A percentile compares a stretch with the other conserved stretches of the same genome.
These are phyloP conservation scores for Aspergillus fructus DNA, from an alignment of 2,329 filamentous ascomycete genomes.

Conservation along the genomic window DNA sequence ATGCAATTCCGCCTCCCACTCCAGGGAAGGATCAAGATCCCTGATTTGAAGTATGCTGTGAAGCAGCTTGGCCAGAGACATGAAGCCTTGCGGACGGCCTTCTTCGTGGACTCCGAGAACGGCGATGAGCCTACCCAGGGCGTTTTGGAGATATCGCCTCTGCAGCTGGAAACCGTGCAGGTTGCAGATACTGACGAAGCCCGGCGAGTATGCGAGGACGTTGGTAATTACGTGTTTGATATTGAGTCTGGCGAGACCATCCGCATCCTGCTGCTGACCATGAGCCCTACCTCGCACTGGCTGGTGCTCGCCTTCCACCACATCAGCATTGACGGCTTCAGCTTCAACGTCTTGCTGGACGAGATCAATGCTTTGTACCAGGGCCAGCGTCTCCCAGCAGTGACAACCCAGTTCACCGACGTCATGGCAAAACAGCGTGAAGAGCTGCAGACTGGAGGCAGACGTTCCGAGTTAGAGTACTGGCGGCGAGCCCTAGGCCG, in stretches of 20 bases:
- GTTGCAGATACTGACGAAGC: slow-evolving; percentile 15
- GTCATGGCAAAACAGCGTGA: slow-evolving; percentile 31
- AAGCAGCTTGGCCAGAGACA: slow-evolving; percentile 13
- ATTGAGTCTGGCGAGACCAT: slow-evolving; percentile 32
- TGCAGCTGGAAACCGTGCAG: slow-evolving; percentile 27
- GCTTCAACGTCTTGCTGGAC: slow-evolving; percentile 40
- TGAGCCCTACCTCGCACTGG: slow-evolving; percentile 32
- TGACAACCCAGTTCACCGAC: slow-evolving; percentile 30
- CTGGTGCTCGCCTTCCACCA: slow-evolving; percentile 48
- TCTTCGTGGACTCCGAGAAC: slow-evolving; percentile 10
- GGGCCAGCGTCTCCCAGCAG: not conserved
- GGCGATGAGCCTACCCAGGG: slow-evolving; percentile 24
- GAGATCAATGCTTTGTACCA: slow-evolving; percentile 41
- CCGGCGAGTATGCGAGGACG: slow-evolving; percentile 18
- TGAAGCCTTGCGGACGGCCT: slow-evolving; percentile 29
- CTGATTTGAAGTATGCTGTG: not conserved
- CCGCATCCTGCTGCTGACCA: slow-evolving; percentile 30
- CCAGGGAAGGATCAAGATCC: not conserved
- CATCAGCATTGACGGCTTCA: slow-evolving; percentile 50
- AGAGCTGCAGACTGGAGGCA: slow-evolving; percentile 23
- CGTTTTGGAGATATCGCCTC: slow-evolving; percentile 13
- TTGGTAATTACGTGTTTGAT: slow-evolving; percentile 33
- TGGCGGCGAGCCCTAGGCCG: slow-evolving; percentile 33
- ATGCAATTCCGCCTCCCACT: not conserved
- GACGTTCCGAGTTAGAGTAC: slow-evolving; percentile 31